phyloP scores from a whole-genome alignment of 495 filamentous ascomycete genomes.

The Daldinia grandis region DNA sequence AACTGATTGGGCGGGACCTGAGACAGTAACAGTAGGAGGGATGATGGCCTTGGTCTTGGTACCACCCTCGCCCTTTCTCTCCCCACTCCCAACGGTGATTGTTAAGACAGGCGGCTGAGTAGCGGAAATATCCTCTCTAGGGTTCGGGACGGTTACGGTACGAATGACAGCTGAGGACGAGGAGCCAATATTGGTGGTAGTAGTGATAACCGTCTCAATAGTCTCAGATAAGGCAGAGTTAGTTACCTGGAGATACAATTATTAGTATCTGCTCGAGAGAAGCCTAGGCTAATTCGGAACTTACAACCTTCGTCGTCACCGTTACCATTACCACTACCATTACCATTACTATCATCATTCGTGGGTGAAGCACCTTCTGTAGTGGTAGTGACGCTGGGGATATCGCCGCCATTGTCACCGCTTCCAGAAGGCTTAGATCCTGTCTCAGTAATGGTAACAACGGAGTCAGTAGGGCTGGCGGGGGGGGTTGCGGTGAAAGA shows the following conservation, averaged over 20 bases:
- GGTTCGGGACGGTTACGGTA: conserved; percentile 15
- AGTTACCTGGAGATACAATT: conserved; percentile 2
- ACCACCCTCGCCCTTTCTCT: not conserved
- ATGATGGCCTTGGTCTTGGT: conserved; percentile 4
- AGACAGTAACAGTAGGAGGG: conserved; percentile 9
- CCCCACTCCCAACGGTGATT: conserved; percentile 26
- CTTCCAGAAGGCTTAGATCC: not conserved
- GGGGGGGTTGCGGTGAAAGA: conserved; percentile 25
- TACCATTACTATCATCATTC: not conserved
- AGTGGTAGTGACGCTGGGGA: not conserved
- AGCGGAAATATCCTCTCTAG: not conserved
- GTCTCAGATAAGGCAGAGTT: not conserved
- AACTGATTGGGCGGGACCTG: conserved; percentile 3
- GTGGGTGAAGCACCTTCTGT: not conserved
- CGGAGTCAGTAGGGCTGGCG: not conserved
- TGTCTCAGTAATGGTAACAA: not conserved
- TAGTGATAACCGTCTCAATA: conserved; percentile 23
- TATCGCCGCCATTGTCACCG: not conserved
- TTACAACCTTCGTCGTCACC: conserved; percentile 8
- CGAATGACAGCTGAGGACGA: conserved; percentile 20
- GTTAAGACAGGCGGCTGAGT: conserved; percentile 19
- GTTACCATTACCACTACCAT: not conserved
- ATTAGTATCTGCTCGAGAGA: conserved; percentile 1
- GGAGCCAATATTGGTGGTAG: conserved; percentile 10
- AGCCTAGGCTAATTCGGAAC: not conserved